Percentiles rank a stretch among this genome's conserved stretches.
phyloP scores from a whole-genome alignment of 352 stramenopile genomes.

The Lagenidium sp. region DNA sequence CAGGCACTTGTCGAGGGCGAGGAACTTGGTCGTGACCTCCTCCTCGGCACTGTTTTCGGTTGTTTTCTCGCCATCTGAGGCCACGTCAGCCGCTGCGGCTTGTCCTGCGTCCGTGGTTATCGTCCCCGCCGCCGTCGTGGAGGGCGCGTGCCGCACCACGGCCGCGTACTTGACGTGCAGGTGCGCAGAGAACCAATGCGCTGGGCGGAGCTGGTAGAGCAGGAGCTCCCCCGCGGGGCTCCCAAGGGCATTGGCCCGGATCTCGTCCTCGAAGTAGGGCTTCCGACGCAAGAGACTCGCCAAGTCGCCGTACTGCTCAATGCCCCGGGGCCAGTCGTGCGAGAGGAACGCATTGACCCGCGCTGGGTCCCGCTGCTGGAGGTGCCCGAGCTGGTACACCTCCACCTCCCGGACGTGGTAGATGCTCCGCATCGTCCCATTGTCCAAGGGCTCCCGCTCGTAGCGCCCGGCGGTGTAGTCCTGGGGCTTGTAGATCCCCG shows the following conservation, averaged over 20 bases:
- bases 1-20: slow-evolving; percentile 99
- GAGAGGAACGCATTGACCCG: slow-evolving; percentile 91
- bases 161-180: slow-evolving; percentile 98
- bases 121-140: not conserved
- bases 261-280: slow-evolving; percentile 92
- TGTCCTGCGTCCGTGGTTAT: not conserved
- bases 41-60: too few species aligned
- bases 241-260: slow-evolving; percentile 90
- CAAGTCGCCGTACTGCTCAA: slow-evolving; percentile 93
- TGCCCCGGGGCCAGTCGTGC: slow-evolving; percentile 98
- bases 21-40: slow-evolving; percentile 84
- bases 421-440: slow-evolving; percentile 80
- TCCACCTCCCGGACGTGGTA: slow-evolving; percentile 83
- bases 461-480: slow-evolving; percentile 89
- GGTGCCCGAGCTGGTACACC: slow-evolving; percentile 90
- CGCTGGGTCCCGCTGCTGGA: slow-evolving; percentile 86
- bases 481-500: slow-evolving; percentile 95
- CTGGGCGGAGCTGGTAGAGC: slow-evolving; percentile 88
- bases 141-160: slow-evolving; percentile 84
- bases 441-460: slow-evolving; percentile 72
- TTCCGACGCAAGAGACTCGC: slow-evolving; percentile 89
- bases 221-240: slow-evolving; percentile 91
- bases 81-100: not conserved
- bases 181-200: slow-evolving; percentile 97
- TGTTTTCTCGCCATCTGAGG: not conserved